Evolutionary conservation across 768 basidiomycete species (phyloP).

Genomic region (Suillus hirtellus): DNA sequence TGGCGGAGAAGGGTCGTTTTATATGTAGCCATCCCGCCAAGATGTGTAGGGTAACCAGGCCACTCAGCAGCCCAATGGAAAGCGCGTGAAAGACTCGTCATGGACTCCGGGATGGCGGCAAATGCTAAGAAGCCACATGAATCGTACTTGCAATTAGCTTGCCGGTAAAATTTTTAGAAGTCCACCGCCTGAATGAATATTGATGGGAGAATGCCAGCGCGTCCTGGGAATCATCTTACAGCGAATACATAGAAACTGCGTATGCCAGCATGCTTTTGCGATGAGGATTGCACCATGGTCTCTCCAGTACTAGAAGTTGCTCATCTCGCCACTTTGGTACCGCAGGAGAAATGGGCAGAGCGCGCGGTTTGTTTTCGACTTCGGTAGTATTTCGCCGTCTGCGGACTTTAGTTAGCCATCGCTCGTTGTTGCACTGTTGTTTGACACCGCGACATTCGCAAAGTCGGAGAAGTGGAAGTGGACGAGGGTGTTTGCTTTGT

Average conservation of each 20-base stretch:
- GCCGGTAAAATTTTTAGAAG: background rate
- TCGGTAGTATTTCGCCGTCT: background rate
- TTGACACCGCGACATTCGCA: background rate
- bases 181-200: background rate
- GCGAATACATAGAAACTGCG: background rate
- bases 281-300: background rate
- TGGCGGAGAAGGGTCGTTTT: background rate
- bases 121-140: background rate
- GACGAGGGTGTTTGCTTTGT: background rate
- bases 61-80: background rate
- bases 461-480: background rate
- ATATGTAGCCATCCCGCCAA: background rate
- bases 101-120: background rate
- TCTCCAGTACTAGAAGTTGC: too few relatives aligned
- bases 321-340: background rate
- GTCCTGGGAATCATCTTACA: background rate
- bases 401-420: background rate
- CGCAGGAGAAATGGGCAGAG: background rate
- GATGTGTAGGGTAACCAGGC: background rate
- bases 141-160: background rate
- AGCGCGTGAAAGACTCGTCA: background rate
- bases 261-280: background rate
- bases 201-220: background rate
- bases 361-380: background rate
- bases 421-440: background rate